Conservation (phyloP, 305 asterid species). For the Fraxinus sp. region DNA sequence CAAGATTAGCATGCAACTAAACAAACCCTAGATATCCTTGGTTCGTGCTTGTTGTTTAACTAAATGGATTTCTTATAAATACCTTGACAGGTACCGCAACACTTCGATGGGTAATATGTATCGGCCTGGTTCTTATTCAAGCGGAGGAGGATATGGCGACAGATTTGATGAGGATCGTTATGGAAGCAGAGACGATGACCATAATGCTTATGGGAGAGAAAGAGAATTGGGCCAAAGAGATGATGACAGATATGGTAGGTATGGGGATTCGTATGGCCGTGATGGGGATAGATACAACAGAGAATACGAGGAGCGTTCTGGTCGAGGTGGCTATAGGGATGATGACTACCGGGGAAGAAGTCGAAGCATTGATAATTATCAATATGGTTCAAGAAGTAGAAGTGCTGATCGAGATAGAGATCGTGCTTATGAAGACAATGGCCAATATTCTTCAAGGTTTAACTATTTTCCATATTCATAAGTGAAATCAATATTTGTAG, state of each 20-base stretch:
- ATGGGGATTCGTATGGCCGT: conserved; percentile 59
- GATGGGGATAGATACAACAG: conserved; percentile 71
- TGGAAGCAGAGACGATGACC: conserved; percentile 60
- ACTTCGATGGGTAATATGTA: conserved; percentile 61
- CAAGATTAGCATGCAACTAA: conserved; percentile 1
- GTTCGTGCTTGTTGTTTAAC: background rate
- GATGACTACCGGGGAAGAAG: conserved; percentile 72
- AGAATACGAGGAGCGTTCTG: conserved; percentile 66
- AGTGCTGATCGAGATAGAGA: conserved; percentile 71
- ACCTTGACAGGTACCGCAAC: conserved; percentile 57
- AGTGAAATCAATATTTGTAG: conserved; percentile 9
- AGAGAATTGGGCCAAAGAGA: conserved; percentile 56
- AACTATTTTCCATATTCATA: conserved; percentile 18
- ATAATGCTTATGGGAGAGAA: conserved; percentile 61
- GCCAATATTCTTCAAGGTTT: conserved; percentile 83
- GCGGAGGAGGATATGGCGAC: conserved; percentile 65
- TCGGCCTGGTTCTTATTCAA: conserved; percentile 61
- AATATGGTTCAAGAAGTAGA: conserved; percentile 71
- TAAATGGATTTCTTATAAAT: conserved; percentile 10
- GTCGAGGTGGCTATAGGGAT: conserved; percentile 65
- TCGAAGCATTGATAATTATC: conserved; percentile 53
- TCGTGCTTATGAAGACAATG: conserved; percentile 68
- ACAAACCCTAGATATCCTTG: background rate
- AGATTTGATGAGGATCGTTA: conserved; percentile 66
- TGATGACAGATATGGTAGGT: conserved; percentile 53